A percentile compares a stretch with the other conserved stretches of the same genome.
Conservation (phyloP, 345 rosid genomes). For the Limnanthes douglasii region DNA sequence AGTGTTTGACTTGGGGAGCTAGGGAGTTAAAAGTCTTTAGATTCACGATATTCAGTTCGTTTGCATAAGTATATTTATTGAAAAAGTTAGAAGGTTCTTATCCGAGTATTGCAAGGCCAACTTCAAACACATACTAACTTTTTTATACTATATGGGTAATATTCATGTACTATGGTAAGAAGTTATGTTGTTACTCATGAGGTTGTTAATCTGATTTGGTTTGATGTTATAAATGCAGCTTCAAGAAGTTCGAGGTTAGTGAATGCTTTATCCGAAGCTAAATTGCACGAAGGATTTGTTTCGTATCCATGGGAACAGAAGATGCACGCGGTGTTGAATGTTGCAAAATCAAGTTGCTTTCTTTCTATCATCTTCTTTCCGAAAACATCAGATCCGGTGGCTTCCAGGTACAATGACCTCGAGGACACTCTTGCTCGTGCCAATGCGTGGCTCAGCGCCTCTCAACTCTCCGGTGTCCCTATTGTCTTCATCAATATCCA, state of each 20-base stretch:
- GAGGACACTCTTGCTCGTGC: constrained; percentile 98
- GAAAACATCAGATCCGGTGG: constrained; percentile 57
- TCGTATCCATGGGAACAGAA: constrained; percentile 68
- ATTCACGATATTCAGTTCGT: too few species aligned
- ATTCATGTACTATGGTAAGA: too few species aligned
- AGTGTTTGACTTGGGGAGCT: neutral
- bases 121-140: too few species aligned
- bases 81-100: too few species aligned
- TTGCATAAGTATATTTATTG: too few species aligned
- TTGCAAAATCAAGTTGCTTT: constrained; percentile 72
- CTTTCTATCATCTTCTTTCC: constrained; percentile 87
- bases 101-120: too few species aligned
- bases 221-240: too few species aligned
- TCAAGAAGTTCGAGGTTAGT: constrained; percentile 72
- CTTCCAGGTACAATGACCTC: constrained; percentile 75
- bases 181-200: too few species aligned
- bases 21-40: constrained; percentile 5
- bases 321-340: constrained; percentile 49
- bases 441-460: constrained; percentile 70
- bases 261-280: constrained; percentile 49
- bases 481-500: constrained; percentile 80
- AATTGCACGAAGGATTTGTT: constrained; percentile 90
- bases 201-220: too few species aligned
- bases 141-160: too few species aligned
- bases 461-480: constrained; percentile 75